phyloP scores from a whole-genome alignment of 2,329 filamentous ascomycete genomes.

The Xylaria sp. region DNA sequence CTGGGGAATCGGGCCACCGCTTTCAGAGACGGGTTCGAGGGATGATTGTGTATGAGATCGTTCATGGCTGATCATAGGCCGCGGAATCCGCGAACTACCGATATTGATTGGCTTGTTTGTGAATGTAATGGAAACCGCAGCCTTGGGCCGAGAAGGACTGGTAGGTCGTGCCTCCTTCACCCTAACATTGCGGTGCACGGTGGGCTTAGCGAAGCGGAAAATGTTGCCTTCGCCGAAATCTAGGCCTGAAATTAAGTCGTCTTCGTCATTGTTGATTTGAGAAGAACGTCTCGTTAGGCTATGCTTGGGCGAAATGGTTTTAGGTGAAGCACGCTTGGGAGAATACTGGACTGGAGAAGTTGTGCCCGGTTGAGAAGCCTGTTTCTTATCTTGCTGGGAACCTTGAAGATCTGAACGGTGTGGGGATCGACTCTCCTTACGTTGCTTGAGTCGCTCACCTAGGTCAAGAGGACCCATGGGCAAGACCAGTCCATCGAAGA shows the following conservation, averaged over 20 bases:
- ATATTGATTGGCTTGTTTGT: constrained; percentile 72
- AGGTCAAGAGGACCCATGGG: constrained; percentile 86
- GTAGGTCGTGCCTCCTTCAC: constrained; percentile 73
- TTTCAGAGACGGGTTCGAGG: constrained; percentile 93
- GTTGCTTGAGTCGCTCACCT: constrained; percentile 74
- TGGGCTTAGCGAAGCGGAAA: constrained; percentile 80
- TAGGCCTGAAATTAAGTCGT: constrained; percentile 85
- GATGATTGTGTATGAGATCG: constrained; percentile 71
- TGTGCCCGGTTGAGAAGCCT: constrained; percentile 15
- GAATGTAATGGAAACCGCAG: constrained; percentile 87
- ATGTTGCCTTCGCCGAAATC: constrained; percentile 85
- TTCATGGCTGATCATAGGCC: constrained; percentile 72
- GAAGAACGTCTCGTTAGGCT: constrained; percentile 33
- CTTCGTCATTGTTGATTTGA: constrained; percentile 55
- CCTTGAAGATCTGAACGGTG: constrained; percentile 6
- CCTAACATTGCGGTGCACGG: constrained; percentile 89
- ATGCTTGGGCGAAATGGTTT: constrained; percentile 5
- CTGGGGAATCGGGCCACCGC: constrained; percentile 70
- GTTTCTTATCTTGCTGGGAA: constrained; percentile 9
- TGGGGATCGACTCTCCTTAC: constrained; percentile 53
- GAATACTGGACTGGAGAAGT: constrained; percentile 12
- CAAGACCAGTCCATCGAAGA: constrained; percentile 85
- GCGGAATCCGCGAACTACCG: constrained; percentile 74
- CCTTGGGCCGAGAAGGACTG: constrained; percentile 74
- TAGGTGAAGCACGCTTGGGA: constrained; percentile 15